These are phyloP conservation scores for Neurospora sp. DNA, from an alignment of 2,329 filamentous ascomycete genomes.

Conservation along the genomic window DNA sequence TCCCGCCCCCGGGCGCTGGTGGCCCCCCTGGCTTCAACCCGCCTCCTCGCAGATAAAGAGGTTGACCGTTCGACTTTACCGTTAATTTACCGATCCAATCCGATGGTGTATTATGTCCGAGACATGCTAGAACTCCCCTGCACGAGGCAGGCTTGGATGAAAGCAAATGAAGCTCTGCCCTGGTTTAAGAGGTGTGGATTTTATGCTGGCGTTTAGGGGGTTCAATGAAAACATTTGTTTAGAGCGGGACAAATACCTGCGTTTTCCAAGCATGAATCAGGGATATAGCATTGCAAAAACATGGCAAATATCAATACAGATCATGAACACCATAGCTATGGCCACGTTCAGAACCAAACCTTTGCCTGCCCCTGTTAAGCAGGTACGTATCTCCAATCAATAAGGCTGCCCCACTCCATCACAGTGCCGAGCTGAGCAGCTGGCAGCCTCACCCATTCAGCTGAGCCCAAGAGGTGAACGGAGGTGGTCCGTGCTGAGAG, in stretches of 20 bases:
- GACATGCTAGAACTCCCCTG: background rate
- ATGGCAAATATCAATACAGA: background rate
- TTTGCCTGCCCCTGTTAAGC: background rate
- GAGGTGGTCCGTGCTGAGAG: conserved; percentile 8
- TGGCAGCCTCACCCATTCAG: background rate
- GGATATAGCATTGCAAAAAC: background rate
- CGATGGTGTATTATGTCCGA: background rate
- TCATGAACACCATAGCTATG: background rate
- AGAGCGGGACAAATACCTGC: conserved; percentile 7
- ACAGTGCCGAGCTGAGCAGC: background rate
- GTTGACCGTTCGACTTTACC: conserved; percentile 8
- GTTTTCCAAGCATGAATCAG: conserved; percentile 1
- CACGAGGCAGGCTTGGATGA: conserved; percentile 2
- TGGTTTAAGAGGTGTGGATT: conserved; percentile 13
- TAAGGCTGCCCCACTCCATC: background rate
- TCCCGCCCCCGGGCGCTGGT: conserved; percentile 32
- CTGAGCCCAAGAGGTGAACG: background rate
- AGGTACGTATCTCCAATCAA: background rate
- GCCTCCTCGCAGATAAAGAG: conserved; percentile 47
- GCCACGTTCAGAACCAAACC: background rate
- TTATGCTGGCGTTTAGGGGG: conserved; percentile 17
- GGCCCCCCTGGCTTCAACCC: conserved; percentile 67
- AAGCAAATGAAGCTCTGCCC: conserved; percentile 8
- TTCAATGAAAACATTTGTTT: conserved; percentile 13
- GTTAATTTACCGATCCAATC: conserved; percentile 8